Conservation (phyloP, 306 rosid genomes). For the Vigna reflexopilosa region DNA sequence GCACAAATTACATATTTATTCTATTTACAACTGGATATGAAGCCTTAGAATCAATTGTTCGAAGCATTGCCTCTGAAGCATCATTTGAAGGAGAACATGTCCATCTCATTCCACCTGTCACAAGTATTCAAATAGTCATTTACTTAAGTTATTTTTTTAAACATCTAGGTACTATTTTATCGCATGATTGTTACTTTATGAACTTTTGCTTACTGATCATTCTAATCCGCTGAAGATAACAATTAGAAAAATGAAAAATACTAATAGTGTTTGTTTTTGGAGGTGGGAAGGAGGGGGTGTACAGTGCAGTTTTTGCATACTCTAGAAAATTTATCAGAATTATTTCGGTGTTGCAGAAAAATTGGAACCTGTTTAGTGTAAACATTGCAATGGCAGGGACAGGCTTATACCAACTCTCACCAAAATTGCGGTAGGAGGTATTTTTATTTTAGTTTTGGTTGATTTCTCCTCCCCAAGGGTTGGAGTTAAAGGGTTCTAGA, state of each 20-base stretch:
- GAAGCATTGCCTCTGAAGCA: too few relatives aligned
- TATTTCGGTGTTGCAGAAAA: conserved; percentile 68
- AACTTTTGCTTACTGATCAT: conserved; percentile 5
- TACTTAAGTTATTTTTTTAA: too few relatives aligned
- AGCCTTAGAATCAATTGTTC: too few relatives aligned
- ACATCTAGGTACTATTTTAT: not conserved
- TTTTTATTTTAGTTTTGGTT: not conserved
- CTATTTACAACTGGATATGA: too few relatives aligned
- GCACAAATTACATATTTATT: conserved; percentile 43
- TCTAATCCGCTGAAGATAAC: not conserved
- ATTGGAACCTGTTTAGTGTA: conserved; percentile 95
- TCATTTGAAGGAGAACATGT: too few relatives aligned
- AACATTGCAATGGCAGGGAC: conserved; percentile 92
- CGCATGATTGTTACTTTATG: not conserved
- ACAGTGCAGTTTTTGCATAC: conserved; percentile 3
- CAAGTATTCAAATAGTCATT: too few relatives aligned
- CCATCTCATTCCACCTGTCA: too few relatives aligned
- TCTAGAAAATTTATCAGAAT: conserved; percentile 14
- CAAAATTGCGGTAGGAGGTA: conserved; percentile 72
- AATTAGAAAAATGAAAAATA: not conserved
- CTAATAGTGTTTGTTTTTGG: not conserved
- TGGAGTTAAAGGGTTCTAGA: not conserved
- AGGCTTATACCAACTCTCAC: conserved; percentile 84
- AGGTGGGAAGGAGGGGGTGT: too few relatives aligned
- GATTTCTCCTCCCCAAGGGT: not conserved